phyloP scores from a whole-genome alignment of 164 flowering plant species.

The Echeveria elegans region DNA sequence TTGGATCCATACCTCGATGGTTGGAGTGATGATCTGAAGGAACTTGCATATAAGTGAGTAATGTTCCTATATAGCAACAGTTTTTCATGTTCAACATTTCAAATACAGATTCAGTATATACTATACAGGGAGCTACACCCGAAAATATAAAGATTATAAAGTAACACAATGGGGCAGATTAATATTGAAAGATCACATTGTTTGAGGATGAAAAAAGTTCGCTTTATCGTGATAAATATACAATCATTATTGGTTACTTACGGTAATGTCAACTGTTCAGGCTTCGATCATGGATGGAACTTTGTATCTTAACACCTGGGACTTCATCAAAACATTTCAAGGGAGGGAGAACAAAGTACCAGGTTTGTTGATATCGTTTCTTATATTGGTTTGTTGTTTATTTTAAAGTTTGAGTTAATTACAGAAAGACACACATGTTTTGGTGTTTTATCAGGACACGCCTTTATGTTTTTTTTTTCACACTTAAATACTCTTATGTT shows the following conservation, averaged over 20 bases:
- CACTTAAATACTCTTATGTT: too few species aligned
- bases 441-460: too few species aligned
- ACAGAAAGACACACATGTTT: too few species aligned
- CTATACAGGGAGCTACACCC: too few species aligned
- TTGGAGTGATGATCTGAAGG: slow-evolving; percentile 74
- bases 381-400: too few species aligned
- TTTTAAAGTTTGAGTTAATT: too few species aligned
- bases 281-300: slow-evolving; percentile 87
- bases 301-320: slow-evolving; percentile 85
- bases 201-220: neutral
- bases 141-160: too few species aligned
- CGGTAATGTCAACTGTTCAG: slow-evolving; percentile 30
- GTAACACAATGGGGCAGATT: neutral
- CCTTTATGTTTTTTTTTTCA: too few species aligned
- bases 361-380: slow-evolving; percentile 32
- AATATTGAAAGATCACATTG: neutral
- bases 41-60: slow-evolving; percentile 85
- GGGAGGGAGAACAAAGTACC: slow-evolving; percentile 19
- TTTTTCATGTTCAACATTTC: neutral
- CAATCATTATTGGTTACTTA: neutral
- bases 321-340: slow-evolving; percentile 40
- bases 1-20: slow-evolving; percentile 80
- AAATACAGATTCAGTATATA: neutral
- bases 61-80: slow-evolving; percentile 5
- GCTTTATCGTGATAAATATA: neutral